Base-by-base conservation (phyloP, 768 basidiomycete species). In the Leccinum rimulosum region DNA sequence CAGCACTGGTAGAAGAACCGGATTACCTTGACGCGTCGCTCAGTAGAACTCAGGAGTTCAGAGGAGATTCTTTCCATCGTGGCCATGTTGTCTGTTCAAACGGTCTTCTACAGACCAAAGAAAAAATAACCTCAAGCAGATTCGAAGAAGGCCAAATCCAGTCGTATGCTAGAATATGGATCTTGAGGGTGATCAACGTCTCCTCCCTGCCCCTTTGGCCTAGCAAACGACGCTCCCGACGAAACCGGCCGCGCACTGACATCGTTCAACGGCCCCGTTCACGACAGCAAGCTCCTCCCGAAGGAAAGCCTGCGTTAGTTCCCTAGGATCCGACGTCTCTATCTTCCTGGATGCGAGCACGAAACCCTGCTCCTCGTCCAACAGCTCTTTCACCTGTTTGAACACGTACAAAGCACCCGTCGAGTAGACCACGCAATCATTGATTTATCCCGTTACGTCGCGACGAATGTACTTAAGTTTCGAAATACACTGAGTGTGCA, bases 121-220 rank as follows among this genome's bases (percentile, higher is more conserved):
- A 96, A 98, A 75, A 98, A 98, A 75, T 96, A 98, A 72, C 95
- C 92, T 11, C 96, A 98, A 75, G 97, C 97, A 0, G 97, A 99
- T 74, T 95, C 96, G 36, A 98, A 99, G 79, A 99, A 98, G 74
- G 97, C 97, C 33, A 99, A 99, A 74, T 99, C 22, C 22, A 22
- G 22, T 22, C 22, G 22, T 22, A 22, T 22, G 22, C 22, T 22
- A 22, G 22, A 22, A 22, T 22, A 22, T 22, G 22, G 22, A 22
- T 22, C 22, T 22, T 22, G 22, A 22, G 22, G 22, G 22, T 22
- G 22, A 17, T 72, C 64, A 77, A 43, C 79, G 77, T 70, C 77
- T 83, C 72, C 86, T 82, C 4, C 76, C 80, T 50, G 89, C 1
- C 87, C 88, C 66, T 77, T 85, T 17, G 91, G 91, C 61, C 79